Base-by-base conservation (phyloP, 2,329 filamentous ascomycete genomes). In the Fusarium brevicatenulatum region DNA sequence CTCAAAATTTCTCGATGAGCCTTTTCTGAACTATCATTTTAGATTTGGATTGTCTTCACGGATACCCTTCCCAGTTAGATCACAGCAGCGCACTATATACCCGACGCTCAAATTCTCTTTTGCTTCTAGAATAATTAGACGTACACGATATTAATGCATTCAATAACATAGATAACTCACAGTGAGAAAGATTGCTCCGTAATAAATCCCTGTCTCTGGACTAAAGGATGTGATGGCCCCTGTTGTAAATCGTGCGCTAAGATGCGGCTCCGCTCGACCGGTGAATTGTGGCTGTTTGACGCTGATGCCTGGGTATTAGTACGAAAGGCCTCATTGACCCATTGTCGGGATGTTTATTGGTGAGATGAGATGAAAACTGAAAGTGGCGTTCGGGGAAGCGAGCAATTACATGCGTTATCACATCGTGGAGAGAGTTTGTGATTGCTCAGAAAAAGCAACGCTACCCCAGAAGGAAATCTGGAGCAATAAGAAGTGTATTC, bases 251-350 rank as follows among this genome's bases (percentile, higher is more conserved):
- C 40, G 19, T 42, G 36, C 69, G 43, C 59, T 49, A 59, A 43
- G 30, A 49, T 54, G 57, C 70, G 70, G 70, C 59, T 72, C 70
- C 70, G 70, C 69, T 72, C 30, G 55, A 34, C 70, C 60, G 65
- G 25, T 28, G 30, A 25, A 49, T 25, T 47, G 54, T 71, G 64
- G 56, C 67, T 54, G 42, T 46, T 46, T 56, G 46, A 54, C 25
- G 52, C 56, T 55, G 46, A 30, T 39, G 34, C 25, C 68, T 47
- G 34, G 37, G 44, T 42, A 15, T 11, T 53, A 57, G 40, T 10
- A 56, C 19, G 34, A 34, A 32, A 37, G 23, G 52, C 52, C 59
- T 58, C 42, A 36, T n/a, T 55, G 16, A 11, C 25, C 30, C 7
- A 39, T 28, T 10, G 42, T 63, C 44, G 10, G 15, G 56, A 13